Conservation (phyloP, 306 rosid species). For the Vigna hirtella region DNA sequence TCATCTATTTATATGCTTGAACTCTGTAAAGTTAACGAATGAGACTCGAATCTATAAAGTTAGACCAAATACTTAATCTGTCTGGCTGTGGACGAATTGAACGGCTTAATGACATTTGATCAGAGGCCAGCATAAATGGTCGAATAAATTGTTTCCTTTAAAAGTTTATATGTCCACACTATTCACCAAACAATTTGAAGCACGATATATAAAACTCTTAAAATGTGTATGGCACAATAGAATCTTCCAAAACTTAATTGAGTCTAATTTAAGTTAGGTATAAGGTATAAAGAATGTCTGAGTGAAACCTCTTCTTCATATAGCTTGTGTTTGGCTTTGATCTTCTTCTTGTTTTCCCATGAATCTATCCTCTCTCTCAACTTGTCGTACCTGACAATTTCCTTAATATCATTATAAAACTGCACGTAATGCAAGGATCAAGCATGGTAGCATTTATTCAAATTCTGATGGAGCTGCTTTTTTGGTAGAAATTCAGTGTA, state of each 20-base stretch:
- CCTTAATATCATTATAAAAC: slow-evolving; percentile 36
- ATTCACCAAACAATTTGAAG: no score
- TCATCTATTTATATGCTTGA: background rate
- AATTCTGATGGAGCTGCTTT: background rate
- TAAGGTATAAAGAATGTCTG: slow-evolving; percentile 23
- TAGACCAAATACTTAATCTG: background rate
- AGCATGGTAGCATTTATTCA: background rate
- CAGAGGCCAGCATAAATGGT: background rate
- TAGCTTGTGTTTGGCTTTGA: slow-evolving; percentile 51
- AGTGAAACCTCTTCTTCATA: slow-evolving; percentile 59
- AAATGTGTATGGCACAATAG: background rate
- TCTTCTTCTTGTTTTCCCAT: slow-evolving; percentile 76
- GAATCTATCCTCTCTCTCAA: slow-evolving; percentile 51
- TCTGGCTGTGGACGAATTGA: background rate
- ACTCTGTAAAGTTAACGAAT: background rate
- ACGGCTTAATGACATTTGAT: background rate
- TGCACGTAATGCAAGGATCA: background rate
- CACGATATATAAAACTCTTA: background rate
- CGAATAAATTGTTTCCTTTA: background rate
- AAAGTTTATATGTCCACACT: no score
- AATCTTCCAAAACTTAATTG: background rate
- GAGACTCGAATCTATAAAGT: background rate
- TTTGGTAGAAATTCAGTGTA: slow-evolving; percentile 18
- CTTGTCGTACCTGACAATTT: slow-evolving; percentile 66
- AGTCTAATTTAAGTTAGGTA: slow-evolving; percentile 23